A percentile compares a stretch with the other conserved stretches of the same genome.
Evolutionary conservation across 176 grass and related monocot species (phyloP).

Genomic region (Ampelocalamus luodianensis): DNA sequence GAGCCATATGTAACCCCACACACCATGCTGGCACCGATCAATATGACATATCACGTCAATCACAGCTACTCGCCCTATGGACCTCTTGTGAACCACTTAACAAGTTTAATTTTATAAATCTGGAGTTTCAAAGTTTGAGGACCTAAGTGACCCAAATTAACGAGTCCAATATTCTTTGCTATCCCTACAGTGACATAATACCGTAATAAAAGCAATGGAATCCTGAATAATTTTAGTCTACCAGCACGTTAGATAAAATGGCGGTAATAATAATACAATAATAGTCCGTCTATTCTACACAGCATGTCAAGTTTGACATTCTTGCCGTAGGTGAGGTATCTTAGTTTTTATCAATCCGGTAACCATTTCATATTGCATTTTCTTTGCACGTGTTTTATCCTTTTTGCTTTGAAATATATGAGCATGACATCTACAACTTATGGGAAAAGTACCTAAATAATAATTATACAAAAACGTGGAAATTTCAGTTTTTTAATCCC

Average conservation of each 20-base stretch:
- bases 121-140: too few species aligned
- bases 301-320: constrained; percentile 39
- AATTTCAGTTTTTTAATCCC: neutral
- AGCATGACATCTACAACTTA: neutral
- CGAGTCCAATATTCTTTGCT: too few species aligned
- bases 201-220: neutral
- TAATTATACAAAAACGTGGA: neutral
- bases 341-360: neutral
- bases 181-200: neutral
- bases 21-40: too few species aligned
- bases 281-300: neutral
- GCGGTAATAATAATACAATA: neutral
- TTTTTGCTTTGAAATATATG: neutral
- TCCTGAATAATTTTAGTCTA: neutral
- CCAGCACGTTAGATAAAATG: neutral
- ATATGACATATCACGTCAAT: too few species aligned
- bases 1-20: too few species aligned
- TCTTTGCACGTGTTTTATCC: constrained; percentile 29
- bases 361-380: neutral
- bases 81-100: too few species aligned
- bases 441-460: neutral
- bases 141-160: too few species aligned
- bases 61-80: too few species aligned
- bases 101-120: too few species aligned
- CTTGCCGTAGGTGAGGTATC: neutral